These are phyloP conservation scores for Spergularia azorica DNA, from an alignment of 179 eudicot species.

Conservation along the genomic window DNA sequence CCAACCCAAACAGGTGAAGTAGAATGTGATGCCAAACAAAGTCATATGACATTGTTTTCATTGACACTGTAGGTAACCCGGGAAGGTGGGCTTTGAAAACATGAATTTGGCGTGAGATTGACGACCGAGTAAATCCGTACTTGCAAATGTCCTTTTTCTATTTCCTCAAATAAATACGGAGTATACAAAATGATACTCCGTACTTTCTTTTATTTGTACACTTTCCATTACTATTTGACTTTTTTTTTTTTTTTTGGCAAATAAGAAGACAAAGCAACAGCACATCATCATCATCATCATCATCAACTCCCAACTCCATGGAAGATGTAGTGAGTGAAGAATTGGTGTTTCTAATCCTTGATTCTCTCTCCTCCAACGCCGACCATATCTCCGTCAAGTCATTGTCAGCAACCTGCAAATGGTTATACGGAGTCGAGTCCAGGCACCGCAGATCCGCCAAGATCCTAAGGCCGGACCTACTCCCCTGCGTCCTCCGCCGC, in stretches of 20 bases:
- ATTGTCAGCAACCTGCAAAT: conserved; percentile 54
- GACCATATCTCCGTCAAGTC: conserved; percentile 42
- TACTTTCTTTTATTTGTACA: no score
- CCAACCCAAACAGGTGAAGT: no score
- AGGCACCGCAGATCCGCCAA: conserved; percentile 48
- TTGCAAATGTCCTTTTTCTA: no score
- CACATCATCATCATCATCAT: not conserved
- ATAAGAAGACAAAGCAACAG: not conserved
- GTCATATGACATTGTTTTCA: no score
- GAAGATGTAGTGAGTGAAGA: conserved; percentile 44
- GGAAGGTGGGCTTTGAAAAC: no score
- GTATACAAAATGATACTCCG: no score
- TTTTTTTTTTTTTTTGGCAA: no score
- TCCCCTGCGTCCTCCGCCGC: conserved; percentile 41
- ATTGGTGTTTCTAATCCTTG: conserved; percentile 45
- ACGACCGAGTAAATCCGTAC: no score
- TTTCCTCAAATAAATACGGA: no score
- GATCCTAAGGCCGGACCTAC: conserved; percentile 53
- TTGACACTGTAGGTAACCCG: no score
- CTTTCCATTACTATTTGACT: not conserved
- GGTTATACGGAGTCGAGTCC: conserved; percentile 51
- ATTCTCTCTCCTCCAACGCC: conserved; percentile 25
- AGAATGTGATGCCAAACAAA: no score
- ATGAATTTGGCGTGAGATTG: no score
- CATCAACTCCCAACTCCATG: not conserved